Evolutionary conservation across 495 filamentous ascomycete genomes (phyloP), one percentile per base, ranked within the genome.

Genomic region (Hypoxylon lenormandii): DNA sequence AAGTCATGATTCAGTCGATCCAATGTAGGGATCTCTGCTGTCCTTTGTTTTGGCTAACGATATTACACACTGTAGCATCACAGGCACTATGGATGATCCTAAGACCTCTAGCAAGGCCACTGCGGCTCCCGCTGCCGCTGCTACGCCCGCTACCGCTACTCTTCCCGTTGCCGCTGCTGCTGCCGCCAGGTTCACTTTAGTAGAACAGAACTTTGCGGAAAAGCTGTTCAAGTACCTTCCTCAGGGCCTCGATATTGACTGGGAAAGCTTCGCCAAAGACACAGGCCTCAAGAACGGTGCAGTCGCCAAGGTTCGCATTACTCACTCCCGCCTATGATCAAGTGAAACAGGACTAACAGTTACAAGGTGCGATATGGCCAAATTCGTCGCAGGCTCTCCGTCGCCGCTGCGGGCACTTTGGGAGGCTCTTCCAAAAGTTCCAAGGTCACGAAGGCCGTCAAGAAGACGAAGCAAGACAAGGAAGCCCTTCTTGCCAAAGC

Each of bases 161-260:
- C n/a, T n/a, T n/a, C n/a, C n/a, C n/a, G n/a, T n/a, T n/a, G n/a
- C n/a, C n/a, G n/a, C n/a, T n/a, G n/a, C n/a, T n/a, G n/a, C n/a
- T n/a, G n/a, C n/a, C n/a, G n/a, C n/a, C n/a, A n/a, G n/a, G n/a
- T n/a, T n/a, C n/a, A n/a, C n/a, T n/a, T n/a, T n/a, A n/a, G n/a
- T n/a, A 33, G 73, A 73, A 6, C 18, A 52, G 28, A 70, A 70
- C 48, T 71, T 75, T 50, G 64, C 64, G 38, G 8, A 52, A 0
- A 18, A 22, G 1, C 18, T 73, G 8, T 38, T 71, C 66, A 71
- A 71, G 59, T 51, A 63, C 3, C 55, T 75, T 40, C 70, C 73
- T 11, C 60, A 22, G 13, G 13, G 18, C 12, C 1, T 71, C 0
- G 59, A 70, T 0, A 3, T 75, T 8, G 26, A 73, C 45, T 75